A percentile compares a stretch with the other conserved stretches of the same genome.
Conservation (phyloP, 352 stramenopile species). For the Pythium utonaiense region DNA sequence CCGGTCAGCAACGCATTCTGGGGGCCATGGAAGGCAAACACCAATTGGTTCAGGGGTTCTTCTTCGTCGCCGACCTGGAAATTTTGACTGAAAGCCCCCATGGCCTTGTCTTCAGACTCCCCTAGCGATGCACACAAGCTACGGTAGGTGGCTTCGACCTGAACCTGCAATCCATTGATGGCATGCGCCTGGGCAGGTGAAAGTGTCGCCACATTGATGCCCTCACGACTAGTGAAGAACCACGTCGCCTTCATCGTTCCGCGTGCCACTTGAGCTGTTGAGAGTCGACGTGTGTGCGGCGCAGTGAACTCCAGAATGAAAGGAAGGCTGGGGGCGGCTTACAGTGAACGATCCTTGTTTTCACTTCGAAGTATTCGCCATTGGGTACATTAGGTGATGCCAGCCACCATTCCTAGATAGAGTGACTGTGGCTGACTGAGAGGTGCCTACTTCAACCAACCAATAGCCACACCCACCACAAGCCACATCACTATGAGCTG, state of each 20-base stretch:
- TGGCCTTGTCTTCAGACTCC: neutral
- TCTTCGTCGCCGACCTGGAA: neutral
- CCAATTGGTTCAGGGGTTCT: neutral
- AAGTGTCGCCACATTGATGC: neutral
- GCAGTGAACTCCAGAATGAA: too few species aligned
- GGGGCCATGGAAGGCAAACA: neutral
- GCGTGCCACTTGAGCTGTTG: too few species aligned
- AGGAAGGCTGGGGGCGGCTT: too few species aligned
- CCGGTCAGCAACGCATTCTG: neutral
- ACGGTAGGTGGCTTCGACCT: neutral
- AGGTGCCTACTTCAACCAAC: too few species aligned
- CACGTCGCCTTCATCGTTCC: neutral
- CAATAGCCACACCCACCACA: too few species aligned
- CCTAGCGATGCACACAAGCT: neutral
- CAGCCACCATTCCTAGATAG: too few species aligned
- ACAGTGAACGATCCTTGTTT: too few species aligned
- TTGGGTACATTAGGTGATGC: too few species aligned
- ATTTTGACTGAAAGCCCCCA: neutral
- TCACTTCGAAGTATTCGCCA: too few species aligned
- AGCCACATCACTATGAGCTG: too few species aligned
- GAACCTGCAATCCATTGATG: neutral
- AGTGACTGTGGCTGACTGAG: too few species aligned
- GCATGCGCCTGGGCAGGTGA: neutral
- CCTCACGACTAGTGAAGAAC: neutral
- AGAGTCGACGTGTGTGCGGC: too few species aligned